Base-by-base conservation (phyloP, 2,329 filamentous ascomycete genomes). In the Colletotrichum abscissum region DNA sequence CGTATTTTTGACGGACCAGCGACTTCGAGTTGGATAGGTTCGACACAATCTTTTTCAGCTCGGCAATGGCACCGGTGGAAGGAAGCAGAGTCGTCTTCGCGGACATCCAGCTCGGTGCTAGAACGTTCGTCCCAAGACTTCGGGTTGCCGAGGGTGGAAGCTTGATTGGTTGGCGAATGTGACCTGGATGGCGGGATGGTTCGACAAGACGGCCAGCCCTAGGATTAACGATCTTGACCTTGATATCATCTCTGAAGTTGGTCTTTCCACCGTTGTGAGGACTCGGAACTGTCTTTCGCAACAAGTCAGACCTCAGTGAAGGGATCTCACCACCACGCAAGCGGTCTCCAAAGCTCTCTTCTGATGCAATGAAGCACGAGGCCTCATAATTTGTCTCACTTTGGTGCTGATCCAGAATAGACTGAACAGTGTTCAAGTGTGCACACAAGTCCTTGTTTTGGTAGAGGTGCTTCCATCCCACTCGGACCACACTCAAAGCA, bases 401-500 rank as follows among this genome's bases (percentile, higher is more conserved):
- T 11, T 77, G 77, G 59, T 81, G 78, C 4, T 64, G 67, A 60
- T 82, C 68, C 16, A 89, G 72, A 9, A 87, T 75, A 0, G 58
- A 6, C 65, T 90, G 87, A 0, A 88, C 83, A 30, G 82, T 56
- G 11, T 80, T 67, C 1, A 90, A 72, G 74, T 90, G 86, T 0
- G 77, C 55, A 0, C 81, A 83, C 0, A 90, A 80, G 33, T 87
- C 81, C 11, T 82, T 73, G 57, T 91, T 91, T 5, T 84, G 80
- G n/a, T 81, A 84, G 0, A 89, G 76, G 0, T 85, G 83, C 5
- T 79, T 74, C 88, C 88, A 91, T 63, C 89, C 85, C 0, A 82
- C 82, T 0, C 76, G 74, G 16, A 91, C 77, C 0, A 78, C 76
- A 0, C 80, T 75, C 1, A 89, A 49, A 3, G 87, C 87, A 12